Conservation (phyloP, 1,139 yeast species). For the Debaryomyces coudertii region DNA sequence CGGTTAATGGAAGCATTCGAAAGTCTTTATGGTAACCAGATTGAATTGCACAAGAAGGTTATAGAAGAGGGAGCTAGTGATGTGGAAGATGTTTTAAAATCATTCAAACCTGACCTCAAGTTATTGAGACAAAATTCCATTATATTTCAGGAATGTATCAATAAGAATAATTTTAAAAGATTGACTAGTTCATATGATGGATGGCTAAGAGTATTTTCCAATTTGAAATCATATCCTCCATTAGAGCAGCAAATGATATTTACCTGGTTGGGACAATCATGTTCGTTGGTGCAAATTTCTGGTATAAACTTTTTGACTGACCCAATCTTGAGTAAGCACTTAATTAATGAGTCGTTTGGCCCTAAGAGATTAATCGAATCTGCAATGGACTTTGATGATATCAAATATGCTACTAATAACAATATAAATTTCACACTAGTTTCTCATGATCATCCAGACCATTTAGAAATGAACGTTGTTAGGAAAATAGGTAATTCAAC, state of each 20-base stretch:
- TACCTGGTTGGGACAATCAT: slow-evolving; percentile 95
- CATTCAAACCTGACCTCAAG: slow-evolving; percentile 59
- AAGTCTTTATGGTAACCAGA: slow-evolving; percentile 64
- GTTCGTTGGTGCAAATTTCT: slow-evolving; percentile 72
- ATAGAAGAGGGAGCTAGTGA: slow-evolving; percentile 49
- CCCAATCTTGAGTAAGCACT: slow-evolving; percentile 74
- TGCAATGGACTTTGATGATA: slow-evolving; percentile 65
- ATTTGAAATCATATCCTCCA: slow-evolving; percentile 23
- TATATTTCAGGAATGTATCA: slow-evolving; percentile 33
- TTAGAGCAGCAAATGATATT: slow-evolving; percentile 56
- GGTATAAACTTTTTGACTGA: slow-evolving; percentile 81
- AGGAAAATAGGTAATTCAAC: slow-evolving; percentile 59
- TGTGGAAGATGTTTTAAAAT: slow-evolving; percentile 59
- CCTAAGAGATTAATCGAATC: slow-evolving; percentile 79
- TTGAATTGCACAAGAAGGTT: slow-evolving; percentile 48
- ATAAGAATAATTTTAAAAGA: slow-evolving; percentile 22
- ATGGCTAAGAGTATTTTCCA: slow-evolving; percentile 10
- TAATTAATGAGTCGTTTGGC: slow-evolving; percentile 67
- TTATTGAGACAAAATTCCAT: slow-evolving; percentile 36
- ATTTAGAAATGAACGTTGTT: slow-evolving; percentile 68
- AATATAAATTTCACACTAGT: slow-evolving; percentile 73
- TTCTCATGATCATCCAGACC: slow-evolving; percentile 96
- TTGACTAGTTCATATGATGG: slow-evolving; percentile 5
- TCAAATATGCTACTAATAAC: slow-evolving; percentile 53
- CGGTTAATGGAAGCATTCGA: slow-evolving; percentile 72